phyloP scores from a whole-genome alignment of 495 filamentous ascomycete species.

The Neurospora sublineolata region DNA sequence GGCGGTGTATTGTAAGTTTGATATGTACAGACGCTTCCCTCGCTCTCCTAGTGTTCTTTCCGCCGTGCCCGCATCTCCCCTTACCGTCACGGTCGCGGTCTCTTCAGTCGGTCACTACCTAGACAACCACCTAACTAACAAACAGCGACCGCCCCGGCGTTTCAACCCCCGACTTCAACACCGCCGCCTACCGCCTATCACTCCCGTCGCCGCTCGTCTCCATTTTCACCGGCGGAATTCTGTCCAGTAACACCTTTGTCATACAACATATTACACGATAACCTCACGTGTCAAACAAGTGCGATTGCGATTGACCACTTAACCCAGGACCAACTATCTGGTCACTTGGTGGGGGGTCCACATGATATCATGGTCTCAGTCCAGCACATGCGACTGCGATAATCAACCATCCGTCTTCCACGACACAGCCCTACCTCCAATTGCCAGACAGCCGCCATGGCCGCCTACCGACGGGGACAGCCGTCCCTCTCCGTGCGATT shows the following conservation, averaged over 20 bases:
- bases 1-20: neutral
- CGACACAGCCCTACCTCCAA: neutral
- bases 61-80: neutral
- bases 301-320: neutral
- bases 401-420: neutral
- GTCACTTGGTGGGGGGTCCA: neutral
- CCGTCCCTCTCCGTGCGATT: slow-evolving; percentile 37
- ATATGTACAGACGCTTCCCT: neutral
- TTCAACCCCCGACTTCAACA: neutral
- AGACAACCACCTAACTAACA: neutral
- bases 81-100: neutral
- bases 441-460: slow-evolving; percentile 26
- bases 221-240: neutral
- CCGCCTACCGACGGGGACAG: slow-evolving; percentile 40
- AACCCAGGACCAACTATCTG: neutral
- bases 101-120: neutral
- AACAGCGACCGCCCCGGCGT: neutral
- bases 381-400: neutral
- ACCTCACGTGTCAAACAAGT: neutral
- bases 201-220: neutral
- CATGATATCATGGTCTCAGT: neutral
- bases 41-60: neutral
- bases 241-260: neutral
- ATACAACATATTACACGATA: neutral
- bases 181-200: neutral